Evolutionary conservation across 208 protist species (phyloP), one percentile per base, ranked within the genome.

Genomic region (Trypanosoma brucei): DNA sequence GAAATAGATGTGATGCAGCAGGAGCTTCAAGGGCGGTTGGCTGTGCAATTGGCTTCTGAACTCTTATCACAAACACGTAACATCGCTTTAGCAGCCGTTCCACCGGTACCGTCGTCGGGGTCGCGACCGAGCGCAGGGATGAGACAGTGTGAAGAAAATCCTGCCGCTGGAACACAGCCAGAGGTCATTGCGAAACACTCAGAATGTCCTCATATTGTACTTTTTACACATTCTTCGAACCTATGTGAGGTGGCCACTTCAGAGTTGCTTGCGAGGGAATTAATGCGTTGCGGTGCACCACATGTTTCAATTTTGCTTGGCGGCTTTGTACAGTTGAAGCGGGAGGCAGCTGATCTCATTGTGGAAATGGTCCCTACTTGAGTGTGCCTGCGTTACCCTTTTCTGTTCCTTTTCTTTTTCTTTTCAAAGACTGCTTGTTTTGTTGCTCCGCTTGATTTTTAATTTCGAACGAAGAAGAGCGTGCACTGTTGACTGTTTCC

Each of bases 231-330:
- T 3, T 40, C 35, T 11, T 49, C 37, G 30, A 55, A 0, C 57
- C 58, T 30, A 66, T 59, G 56, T 22, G 69, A 65, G 54, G 55
- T 62, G 50, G 33, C 46, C 38, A 64, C 77, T 13, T 68, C 74
- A 8, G 74, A 78, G 45, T 68, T 62, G 55, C 67, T 91, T n/a
- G 78, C 67, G 1, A 58, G 75, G 46, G 72, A 83, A 62, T 62
- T 91, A 31, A 71, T 64, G 14, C 67, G 64, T 22, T 84, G 58
- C 57, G 81, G 81, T 7, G 74, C 84, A 40, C 84, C 78, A 38
- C 75, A 86, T 67, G 76, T 88, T 3, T 84, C 81, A 31, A 69
- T 91, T 51, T 58, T 91, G 59, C 64, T 72, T 38, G 84, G 84
- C 46, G 84, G 84, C 2, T 65, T 88, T 55, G 68, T 63, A 57